Evolutionary conservation across 2,329 filamentous ascomycete genomes (phyloP).

Genomic region (Cladosporium sp.): DNA sequence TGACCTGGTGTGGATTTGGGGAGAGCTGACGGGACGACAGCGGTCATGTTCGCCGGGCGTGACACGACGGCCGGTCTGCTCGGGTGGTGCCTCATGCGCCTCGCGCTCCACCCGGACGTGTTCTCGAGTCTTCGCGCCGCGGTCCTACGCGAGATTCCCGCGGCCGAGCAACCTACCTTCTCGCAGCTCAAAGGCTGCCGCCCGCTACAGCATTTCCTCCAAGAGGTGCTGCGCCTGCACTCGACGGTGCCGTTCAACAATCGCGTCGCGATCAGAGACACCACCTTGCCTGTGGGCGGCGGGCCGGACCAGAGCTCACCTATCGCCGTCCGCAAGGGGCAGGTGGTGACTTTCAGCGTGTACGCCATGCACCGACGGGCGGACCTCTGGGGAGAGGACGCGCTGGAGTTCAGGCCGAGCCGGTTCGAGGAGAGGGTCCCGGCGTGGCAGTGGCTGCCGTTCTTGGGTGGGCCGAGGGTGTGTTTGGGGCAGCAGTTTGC

Average conservation of each 20-base stretch:
- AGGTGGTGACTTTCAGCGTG: constrained; percentile 37
- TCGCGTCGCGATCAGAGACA: constrained; percentile 45
- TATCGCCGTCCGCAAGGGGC: constrained; percentile 45
- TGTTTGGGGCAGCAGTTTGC: constrained; percentile 44
- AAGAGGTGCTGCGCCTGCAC: constrained; percentile 52
- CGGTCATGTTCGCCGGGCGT: constrained; percentile 51
- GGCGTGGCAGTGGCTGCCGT: constrained; percentile 27
- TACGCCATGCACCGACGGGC: constrained; percentile 47
- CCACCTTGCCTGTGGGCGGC: constrained; percentile 46
- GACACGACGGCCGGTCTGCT: constrained; percentile 53
- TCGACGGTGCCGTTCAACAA: constrained; percentile 51
- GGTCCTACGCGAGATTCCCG: constrained; percentile 19
- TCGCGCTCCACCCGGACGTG: constrained; percentile 27
- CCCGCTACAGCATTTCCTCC: constrained; percentile 53
- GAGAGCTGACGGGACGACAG: neutral
- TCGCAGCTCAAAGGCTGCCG: constrained; percentile 22
- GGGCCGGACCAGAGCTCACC: constrained; percentile 44
- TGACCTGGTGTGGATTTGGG: neutral
- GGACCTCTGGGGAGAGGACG: constrained; percentile 45
- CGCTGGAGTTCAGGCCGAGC: constrained; percentile 43
- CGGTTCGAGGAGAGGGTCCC: constrained; percentile 33
- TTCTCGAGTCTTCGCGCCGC: constrained; percentile 24
- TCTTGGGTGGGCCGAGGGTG: constrained; percentile 39
- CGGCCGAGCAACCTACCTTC: constrained; percentile 36
- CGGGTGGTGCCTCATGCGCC: constrained; percentile 37